phyloP scores from a whole-genome alignment of 2,329 filamentous ascomycete species.

The Aspergillus eucalypticola region DNA sequence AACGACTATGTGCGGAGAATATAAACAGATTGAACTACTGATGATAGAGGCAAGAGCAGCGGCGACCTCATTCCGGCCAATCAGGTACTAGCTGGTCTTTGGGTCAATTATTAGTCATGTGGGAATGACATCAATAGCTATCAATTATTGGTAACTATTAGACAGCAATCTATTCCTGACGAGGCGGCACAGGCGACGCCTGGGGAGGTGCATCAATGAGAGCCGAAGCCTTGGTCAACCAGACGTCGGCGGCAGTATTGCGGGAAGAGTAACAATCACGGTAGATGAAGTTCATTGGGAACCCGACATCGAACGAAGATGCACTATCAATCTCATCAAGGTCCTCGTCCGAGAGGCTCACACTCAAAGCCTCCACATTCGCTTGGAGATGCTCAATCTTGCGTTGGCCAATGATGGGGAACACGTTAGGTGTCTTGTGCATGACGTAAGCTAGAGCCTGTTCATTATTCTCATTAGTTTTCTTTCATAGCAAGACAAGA shows the following conservation, averaged over 20 bases:
- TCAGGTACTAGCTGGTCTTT: too few species aligned
- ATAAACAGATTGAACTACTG: too few species aligned
- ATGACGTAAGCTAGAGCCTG: conserved; percentile 54
- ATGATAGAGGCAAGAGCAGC: too few species aligned
- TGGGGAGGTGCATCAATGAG: conserved; percentile 9
- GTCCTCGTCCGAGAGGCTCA: conserved; percentile 56
- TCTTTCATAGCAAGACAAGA: too few species aligned
- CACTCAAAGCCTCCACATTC: conserved; percentile 58
- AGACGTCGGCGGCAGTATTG: conserved; percentile 10
- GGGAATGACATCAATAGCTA: too few species aligned
- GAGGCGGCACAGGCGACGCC: not conserved
- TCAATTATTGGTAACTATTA: too few species aligned
- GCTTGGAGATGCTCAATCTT: conserved; percentile 55
- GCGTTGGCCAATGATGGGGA: conserved; percentile 56
- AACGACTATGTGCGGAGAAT: too few species aligned
- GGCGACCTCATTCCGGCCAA: too few species aligned
- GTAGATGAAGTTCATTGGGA: conserved; percentile 30
- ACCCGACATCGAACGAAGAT: conserved; percentile 54
- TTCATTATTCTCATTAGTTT: not conserved
- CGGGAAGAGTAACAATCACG: conserved; percentile 8
- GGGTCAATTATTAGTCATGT: too few species aligned
- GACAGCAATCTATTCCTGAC: not conserved
- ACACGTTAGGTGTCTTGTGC: conserved; percentile 55
- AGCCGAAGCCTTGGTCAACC: conserved; percentile 8
- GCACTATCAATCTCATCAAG: conserved; percentile 57